These are phyloP conservation scores for Tephrocybe sp. DNA, from an alignment of 768 basidiomycete species.

Conservation along the genomic window DNA sequence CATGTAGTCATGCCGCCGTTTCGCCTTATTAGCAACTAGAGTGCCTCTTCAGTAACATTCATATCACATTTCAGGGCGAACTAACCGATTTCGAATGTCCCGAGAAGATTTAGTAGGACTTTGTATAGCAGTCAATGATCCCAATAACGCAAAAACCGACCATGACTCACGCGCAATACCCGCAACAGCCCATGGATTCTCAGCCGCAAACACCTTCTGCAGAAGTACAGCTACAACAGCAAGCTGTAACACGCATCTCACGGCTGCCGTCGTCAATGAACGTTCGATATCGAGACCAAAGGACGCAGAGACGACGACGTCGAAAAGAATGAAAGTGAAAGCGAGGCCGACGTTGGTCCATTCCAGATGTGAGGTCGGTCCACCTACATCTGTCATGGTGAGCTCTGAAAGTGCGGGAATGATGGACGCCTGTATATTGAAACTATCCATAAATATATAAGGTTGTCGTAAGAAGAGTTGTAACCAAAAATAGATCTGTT, in stretches of 20 bases:
- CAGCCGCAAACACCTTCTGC: conserved; percentile 72
- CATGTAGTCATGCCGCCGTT: conserved; percentile 73
- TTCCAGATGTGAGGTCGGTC: conserved; percentile 34
- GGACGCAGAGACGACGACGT: conserved; percentile 61
- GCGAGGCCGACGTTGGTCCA: conserved; percentile 81
- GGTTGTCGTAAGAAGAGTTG: too few relatives aligned
- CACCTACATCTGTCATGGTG: conserved; percentile 1
- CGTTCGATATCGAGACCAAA: conserved; percentile 70
- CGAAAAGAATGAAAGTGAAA: conserved; percentile 73
- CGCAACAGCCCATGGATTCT: conserved; percentile 73
- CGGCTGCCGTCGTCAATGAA: conserved; percentile 66
- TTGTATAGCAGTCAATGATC: background rate
- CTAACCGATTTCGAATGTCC: conserved; percentile 75
- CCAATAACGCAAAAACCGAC: background rate
- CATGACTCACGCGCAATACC: conserved; percentile 67
- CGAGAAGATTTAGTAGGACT: conserved; percentile 75
- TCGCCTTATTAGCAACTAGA: conserved; percentile 81
- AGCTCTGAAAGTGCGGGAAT: too few relatives aligned
- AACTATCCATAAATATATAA: too few relatives aligned
- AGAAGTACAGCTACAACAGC: conserved; percentile 70
- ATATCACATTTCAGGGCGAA: conserved; percentile 9
- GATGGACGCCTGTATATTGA: too few relatives aligned
- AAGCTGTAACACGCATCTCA: conserved; percentile 79
- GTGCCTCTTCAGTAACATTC: background rate
- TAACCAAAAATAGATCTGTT: too few relatives aligned